Percentiles rank a stretch among this genome's conserved stretches.
Conservation (phyloP, 768 basidiomycete species). For the Tulasnella sp. region DNA sequence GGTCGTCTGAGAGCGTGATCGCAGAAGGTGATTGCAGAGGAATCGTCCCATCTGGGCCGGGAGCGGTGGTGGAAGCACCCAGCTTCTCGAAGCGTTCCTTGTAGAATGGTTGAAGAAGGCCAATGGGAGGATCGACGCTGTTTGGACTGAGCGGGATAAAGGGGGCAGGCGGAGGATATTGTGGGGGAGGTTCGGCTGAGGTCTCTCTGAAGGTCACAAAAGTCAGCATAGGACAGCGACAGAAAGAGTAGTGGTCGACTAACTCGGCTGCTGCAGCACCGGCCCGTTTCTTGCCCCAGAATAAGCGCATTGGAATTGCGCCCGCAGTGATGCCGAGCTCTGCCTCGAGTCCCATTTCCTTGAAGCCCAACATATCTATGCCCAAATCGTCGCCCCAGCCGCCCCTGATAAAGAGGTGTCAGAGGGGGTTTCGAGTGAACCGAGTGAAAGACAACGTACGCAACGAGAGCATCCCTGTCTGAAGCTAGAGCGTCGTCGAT, state of each 20-base stretch:
- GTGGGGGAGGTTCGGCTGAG: slow-evolving; percentile 60
- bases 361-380: slow-evolving; percentile 88
- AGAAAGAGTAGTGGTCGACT: slow-evolving; percentile 35
- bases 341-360: slow-evolving; percentile 79
- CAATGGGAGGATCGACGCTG: slow-evolving; percentile 75
- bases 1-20: slow-evolving; percentile 56
- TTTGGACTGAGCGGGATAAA: slow-evolving; percentile 66
- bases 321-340: slow-evolving; percentile 78
- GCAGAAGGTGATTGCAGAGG: slow-evolving; percentile 21
- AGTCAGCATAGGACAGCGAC: background rate
- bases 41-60: background rate
- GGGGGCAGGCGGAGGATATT: slow-evolving; percentile 79
- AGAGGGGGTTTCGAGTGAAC: background rate
- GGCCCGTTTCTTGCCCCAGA: slow-evolving; percentile 52
- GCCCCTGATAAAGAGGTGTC: slow-evolving; percentile 47
- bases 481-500: slow-evolving; percentile 63
- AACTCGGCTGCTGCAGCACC: slow-evolving; percentile 46
- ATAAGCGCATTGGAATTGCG: slow-evolving; percentile 69
- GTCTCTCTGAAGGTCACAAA: background rate
- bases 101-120: slow-evolving; percentile 75
- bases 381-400: slow-evolving; percentile 84
- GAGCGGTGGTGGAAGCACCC: slow-evolving; percentile 4
- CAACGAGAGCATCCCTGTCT: slow-evolving; percentile 60
- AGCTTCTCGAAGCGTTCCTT: slow-evolving; percentile 35
- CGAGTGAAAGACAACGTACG: slow-evolving; percentile 42